Base-by-base conservation (phyloP, 2,329 filamentous ascomycete genomes). In the Ophiostoma angusticollis region DNA sequence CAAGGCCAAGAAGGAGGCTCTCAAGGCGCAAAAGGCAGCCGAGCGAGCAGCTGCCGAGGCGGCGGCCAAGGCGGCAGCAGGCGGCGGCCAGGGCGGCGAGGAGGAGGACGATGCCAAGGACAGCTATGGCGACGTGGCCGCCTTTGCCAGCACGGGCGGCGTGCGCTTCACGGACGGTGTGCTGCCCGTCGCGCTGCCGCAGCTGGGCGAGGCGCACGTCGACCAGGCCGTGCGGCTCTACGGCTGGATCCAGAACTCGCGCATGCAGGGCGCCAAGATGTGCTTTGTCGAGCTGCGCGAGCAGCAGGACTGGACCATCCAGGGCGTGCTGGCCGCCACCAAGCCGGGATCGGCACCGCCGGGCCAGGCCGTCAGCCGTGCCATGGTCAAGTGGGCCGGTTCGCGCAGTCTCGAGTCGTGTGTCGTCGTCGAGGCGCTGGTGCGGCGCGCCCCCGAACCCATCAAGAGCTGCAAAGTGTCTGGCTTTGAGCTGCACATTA, bases 381-480 rank as follows among this genome's bases (percentile, higher is more conserved):
- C 84, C 61, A 96, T 96, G 89, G 84, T 95, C 56, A 96, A 96
- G 65, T 96, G 83, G 75, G 77, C 81, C 35, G 75, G 74, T 34
- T 71, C 66, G 31, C 63, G 94, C 49, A 80, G 75, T 54, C 69
- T 80, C 32, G 89, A 95, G 67, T 85, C 80, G 50, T 86, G 82
- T 50, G 78, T 95, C 19, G 65, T 78, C 29, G 78, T 95, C 44
- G 83, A 93, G 53, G 91, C 81, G 48, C 64, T 70, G 23, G 79
- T 96, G 38, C 74, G 86, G 67, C 80, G 81, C 63, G 83, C 87
- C 0, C 71, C 81, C 17, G 85, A 93, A 54, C 82, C 84, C 3
- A 82, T 96, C 58, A 91, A 93, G 64, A 91, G 84, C 54, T 84
- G 84, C 42, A 78, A 76, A 13, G 80, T 96, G 40, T 75, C 76